Evolutionary conservation across 2,329 filamentous ascomycete genomes (phyloP).

Genomic region (Phyllosticta capitalensis): DNA sequence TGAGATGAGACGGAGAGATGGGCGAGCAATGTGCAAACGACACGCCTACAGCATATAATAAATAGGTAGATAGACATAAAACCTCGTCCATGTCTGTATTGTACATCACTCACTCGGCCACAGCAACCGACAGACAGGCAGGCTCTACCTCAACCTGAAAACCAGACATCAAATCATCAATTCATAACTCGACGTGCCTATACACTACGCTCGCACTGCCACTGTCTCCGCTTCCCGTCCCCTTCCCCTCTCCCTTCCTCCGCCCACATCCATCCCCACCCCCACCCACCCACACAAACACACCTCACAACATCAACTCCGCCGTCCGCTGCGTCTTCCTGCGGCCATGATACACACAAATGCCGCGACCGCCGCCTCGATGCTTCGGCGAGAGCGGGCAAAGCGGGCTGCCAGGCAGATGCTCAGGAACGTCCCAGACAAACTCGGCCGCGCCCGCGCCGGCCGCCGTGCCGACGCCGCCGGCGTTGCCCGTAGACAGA

Average conservation of each 20-base stretch:
- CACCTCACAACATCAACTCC: neutral
- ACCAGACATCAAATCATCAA: too few species aligned
- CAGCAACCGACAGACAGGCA: too few species aligned
- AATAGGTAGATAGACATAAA: too few species aligned
- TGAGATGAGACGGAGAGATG: too few species aligned
- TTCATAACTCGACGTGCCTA: too few species aligned
- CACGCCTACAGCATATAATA: too few species aligned
- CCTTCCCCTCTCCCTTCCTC: neutral
- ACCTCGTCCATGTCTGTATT: too few species aligned
- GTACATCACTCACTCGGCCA: too few species aligned
- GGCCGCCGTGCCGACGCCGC: constrained; percentile 2
- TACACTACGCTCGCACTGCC: too few species aligned
- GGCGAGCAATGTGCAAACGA: too few species aligned
- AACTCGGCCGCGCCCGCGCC: constrained; percentile 17
- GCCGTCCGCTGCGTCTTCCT: constrained; percentile 11
- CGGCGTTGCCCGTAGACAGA: constrained; percentile 16
- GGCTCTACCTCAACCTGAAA: too few species aligned
- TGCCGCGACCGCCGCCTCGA: constrained; percentile 25
- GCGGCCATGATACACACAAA: constrained; percentile 35
- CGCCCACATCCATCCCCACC: neutral
- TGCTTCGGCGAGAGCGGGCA: constrained; percentile 35
- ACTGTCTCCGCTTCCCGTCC: too few species aligned
- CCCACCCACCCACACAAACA: neutral
- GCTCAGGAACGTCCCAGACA: constrained; percentile 35
- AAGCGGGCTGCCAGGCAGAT: constrained; percentile 33